Conservation (phyloP, 805 yeast species). For the Kodamaea fukazawae region DNA sequence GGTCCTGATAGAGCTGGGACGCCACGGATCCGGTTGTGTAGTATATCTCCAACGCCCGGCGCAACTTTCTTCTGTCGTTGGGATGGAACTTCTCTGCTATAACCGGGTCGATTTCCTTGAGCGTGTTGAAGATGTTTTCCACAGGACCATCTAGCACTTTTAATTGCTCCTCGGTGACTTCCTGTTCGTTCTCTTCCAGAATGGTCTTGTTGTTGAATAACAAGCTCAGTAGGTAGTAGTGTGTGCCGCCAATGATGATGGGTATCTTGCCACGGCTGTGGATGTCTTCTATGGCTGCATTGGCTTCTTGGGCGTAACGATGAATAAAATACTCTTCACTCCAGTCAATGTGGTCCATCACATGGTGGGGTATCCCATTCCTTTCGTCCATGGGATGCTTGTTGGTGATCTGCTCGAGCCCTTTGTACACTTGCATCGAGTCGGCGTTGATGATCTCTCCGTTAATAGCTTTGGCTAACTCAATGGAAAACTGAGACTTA, state of each 20-base stretch:
- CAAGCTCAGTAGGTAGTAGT: conserved; percentile 81
- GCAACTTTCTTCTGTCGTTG: conserved; percentile 73
- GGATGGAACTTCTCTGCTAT: conserved; percentile 88
- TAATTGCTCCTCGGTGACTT: conserved; percentile 26
- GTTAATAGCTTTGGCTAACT: conserved; percentile 67
- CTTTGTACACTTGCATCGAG: conserved; percentile 91
- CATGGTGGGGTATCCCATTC: conserved; percentile 75
- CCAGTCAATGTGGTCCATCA: conserved; percentile 84
- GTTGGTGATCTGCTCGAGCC: conserved; percentile 75
- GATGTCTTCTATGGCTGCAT: conserved; percentile 58
- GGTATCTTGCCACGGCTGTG: conserved; percentile 71
- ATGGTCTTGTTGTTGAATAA: conserved; percentile 69
- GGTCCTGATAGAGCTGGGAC: conserved; percentile 67
- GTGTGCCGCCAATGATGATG: conserved; percentile 93
- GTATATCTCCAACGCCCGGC: conserved; percentile 78
- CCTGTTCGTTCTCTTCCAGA: conserved; percentile 24
- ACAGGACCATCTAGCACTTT: conserved; percentile 55
- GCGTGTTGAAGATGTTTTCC: conserved; percentile 45
- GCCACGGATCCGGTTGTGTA: conserved; percentile 65
- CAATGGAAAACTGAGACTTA: conserved; percentile 80
- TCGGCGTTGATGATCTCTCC: conserved; percentile 96
- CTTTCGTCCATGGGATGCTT: conserved; percentile 86
- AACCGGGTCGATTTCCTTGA: conserved; percentile 61
- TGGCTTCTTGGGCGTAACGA: conserved; percentile 72
- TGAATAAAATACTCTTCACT: conserved; percentile 77